phyloP scores from a whole-genome alignment of 2,329 filamentous ascomycete species.

The Ophiocordyceps camponoti-saundersi region DNA sequence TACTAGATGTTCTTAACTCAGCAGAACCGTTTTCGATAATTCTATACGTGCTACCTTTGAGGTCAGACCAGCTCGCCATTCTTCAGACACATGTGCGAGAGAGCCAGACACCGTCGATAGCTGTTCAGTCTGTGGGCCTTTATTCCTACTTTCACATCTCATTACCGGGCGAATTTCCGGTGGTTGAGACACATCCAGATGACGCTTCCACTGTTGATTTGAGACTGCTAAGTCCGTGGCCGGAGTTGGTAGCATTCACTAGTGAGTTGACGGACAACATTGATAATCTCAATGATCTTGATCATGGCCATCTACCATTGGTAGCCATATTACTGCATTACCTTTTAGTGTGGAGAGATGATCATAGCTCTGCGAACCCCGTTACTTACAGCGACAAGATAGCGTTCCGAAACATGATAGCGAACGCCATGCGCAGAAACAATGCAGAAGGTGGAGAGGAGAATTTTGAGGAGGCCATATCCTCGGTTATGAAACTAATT shows the following conservation, averaged over 20 bases:
- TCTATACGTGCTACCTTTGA: conserved; percentile 35
- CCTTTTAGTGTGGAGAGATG: conserved; percentile 61
- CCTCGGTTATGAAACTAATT: conserved; percentile 77
- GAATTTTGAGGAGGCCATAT: conserved; percentile 87
- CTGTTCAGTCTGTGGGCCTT: conserved; percentile 80
- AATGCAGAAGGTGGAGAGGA: conserved; percentile 82
- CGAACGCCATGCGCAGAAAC: conserved; percentile 47
- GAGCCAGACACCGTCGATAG: conserved; percentile 56
- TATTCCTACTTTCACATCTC: conserved; percentile 76
- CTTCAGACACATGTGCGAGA: conserved; percentile 31
- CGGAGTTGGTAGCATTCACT: conserved; percentile 55
- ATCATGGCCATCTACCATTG: conserved; percentile 86
- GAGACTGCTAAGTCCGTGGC: conserved; percentile 72
- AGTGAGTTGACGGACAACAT: conserved; percentile 50
- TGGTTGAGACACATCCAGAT: conserved; percentile 92
- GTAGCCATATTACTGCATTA: conserved; percentile 69
- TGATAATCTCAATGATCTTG: conserved; percentile 53
- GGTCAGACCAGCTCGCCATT: conserved; percentile 21
- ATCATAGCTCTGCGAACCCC: conserved; percentile 52
- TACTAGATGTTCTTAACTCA: conserved; percentile 22
- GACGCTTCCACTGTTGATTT: conserved; percentile 72
- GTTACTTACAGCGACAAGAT: conserved; percentile 71
- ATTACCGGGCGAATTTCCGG: conserved; percentile 65
- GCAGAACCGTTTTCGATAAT: conserved; percentile 32
- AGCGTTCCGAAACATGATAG: conserved; percentile 58